Base-by-base conservation (phyloP, 2,329 filamentous ascomycete species). In the Fusarium zealandicum region DNA sequence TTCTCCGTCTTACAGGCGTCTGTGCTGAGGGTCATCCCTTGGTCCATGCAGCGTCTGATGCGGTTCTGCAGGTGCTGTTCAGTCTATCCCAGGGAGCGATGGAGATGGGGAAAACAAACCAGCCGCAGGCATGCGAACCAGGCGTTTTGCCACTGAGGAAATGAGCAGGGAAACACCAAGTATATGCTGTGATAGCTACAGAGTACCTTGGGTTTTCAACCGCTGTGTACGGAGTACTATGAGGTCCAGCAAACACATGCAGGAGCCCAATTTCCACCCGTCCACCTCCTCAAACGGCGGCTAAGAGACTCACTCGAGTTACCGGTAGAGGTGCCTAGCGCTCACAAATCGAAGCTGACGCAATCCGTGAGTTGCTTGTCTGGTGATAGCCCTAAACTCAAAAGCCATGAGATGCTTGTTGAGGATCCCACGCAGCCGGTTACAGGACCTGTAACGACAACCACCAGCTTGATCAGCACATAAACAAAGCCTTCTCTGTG, bases 331-430 rank as follows among this genome's bases (percentile, higher is more conserved):
- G 28, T 48, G 35, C 45, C 51, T 66, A 65, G 59, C 53, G 59
- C 61, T 60, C 65, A 58, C 53, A 25, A 39, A 63, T 58, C 54
- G 56, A 31, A 59, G 63, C 58, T 67, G 63, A 67, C 61, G 63
- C 63, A 57, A 68, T 57, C 17, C 45, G 33, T 48, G 57, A 62
- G 51, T 46, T 65, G 42, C 61, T 68, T 51, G 46, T 68, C 54
- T 61, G 41, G 56, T 50, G 35, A 65, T 66, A 53, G 63, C 50
- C 47, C 49, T 58, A 56, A 68, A 56, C 48, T 54, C 41, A 64
- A 61, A 59, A 54, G 53, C 49, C 56, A 48, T 51, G 51, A 49
- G 57, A 54, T 66, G 61, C 54, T 54, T 61, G 63, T 61, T 54
- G 5, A 44, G 28, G 40, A 20, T 50, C 45, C 44, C 57, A 44